Conservation (phyloP, 441 rosid species). For the Oxalis stricta region DNA sequence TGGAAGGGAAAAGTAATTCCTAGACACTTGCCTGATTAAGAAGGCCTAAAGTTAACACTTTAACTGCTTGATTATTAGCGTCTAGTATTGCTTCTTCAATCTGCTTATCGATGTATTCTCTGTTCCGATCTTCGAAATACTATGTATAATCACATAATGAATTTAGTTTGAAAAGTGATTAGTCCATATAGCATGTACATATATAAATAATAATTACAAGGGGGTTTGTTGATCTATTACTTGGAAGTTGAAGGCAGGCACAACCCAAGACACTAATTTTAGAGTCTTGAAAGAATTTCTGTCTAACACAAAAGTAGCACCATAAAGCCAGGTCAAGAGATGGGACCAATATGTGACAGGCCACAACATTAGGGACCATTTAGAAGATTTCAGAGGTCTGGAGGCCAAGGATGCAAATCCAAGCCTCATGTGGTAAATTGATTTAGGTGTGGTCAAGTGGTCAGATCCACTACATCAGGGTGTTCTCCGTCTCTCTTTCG, state of each 20-base stretch:
- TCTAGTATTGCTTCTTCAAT: constrained; percentile 40
- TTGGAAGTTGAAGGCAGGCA: constrained; percentile 30
- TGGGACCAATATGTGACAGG: constrained; percentile 23
- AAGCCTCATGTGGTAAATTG: constrained; percentile 30
- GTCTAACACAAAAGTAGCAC: constrained; percentile 26
- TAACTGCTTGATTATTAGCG: constrained; percentile 37
- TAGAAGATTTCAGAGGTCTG: constrained; percentile 24
- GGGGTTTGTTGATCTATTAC: constrained; percentile 7
- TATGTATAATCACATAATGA: not conserved
- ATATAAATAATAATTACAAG: not conserved
- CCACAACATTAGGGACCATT: constrained; percentile 21
- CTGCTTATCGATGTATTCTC: constrained; percentile 22
- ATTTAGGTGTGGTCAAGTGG: too few species aligned
- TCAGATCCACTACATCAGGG: constrained; percentile 34
- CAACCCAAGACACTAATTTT: constrained; percentile 34
- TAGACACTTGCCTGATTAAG: constrained; percentile 37
- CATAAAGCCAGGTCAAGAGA: constrained; percentile 14
- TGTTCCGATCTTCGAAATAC: constrained; percentile 15
- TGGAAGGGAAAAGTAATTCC: not conserved
- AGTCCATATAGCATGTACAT: not conserved
- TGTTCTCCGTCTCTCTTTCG: constrained; percentile 17
- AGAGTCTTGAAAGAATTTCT: constrained; percentile 25
- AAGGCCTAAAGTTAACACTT: constrained; percentile 41
- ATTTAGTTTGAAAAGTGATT: not conserved
- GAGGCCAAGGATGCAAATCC: constrained; percentile 45